These are phyloP conservation scores for Trypanosoma cruzi DNA, from an alignment of 208 protist genomes.

Conservation along the genomic window DNA sequence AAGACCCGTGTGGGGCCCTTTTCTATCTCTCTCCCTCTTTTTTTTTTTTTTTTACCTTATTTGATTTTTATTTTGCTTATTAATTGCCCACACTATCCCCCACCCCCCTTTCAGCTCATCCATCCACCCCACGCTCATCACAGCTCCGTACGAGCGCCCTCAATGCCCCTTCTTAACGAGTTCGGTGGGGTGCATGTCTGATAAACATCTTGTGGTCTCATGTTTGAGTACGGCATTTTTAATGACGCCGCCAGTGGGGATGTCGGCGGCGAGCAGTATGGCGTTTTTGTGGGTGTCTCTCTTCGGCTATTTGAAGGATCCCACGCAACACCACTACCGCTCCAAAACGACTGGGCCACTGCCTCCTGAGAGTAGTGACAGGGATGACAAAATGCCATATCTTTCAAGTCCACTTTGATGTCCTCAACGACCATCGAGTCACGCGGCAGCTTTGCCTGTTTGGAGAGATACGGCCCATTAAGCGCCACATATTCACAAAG, in stretches of 20 bases:
- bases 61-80: conserved; percentile 11
- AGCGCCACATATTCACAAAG: conserved; percentile 84
- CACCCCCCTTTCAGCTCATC: neutral
- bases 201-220: neutral
- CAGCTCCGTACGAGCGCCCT: neutral
- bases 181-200: neutral
- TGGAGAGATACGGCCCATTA: conserved; percentile 53
- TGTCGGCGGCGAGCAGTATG: neutral
- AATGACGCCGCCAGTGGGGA: conserved; percentile 15
- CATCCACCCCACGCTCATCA: neutral
- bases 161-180: neutral
- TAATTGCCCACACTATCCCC: neutral
- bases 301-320: conserved; percentile 8
- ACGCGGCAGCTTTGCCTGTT: conserved; percentile 63
- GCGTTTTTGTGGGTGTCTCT: neutral
- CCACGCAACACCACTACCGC: conserved; percentile 2
- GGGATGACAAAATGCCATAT: conserved; percentile 5
- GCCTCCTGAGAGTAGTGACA: neutral
- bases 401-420: conserved; percentile 45
- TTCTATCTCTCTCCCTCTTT: no score
- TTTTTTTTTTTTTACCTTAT: conserved; percentile 5
- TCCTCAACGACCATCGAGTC: conserved; percentile 89
- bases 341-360: neutral
- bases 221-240: neutral
- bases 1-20: no score